Percentiles rank a stretch among this genome's conserved stretches.
phyloP scores from a whole-genome alignment of 768 basidiomycete genomes.

The Phaeotremella skinneri region DNA sequence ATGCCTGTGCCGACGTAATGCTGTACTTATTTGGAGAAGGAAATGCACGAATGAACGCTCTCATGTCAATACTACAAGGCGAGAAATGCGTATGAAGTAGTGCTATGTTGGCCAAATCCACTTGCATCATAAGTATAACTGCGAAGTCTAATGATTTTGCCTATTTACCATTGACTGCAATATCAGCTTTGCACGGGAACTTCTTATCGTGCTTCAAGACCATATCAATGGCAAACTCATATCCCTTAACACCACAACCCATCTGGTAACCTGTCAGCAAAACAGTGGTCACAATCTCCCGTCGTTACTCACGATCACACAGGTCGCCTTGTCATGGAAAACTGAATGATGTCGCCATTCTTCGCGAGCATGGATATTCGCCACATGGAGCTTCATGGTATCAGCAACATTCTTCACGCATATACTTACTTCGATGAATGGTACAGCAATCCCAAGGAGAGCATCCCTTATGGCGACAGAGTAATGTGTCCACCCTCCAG shows the following conservation, averaged over 20 bases:
- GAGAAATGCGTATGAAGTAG: no score
- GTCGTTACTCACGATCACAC: conserved; percentile 22
- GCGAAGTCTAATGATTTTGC: background rate
- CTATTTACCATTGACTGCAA: background rate
- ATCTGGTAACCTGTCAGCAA: conserved; percentile 8
- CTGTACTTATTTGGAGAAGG: no score
- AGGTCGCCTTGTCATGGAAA: conserved; percentile 37
- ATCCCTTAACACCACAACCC: conserved; percentile 25
- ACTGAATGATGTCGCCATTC: conserved; percentile 37
- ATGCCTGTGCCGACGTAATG: no score
- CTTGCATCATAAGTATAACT: no score
- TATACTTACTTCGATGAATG: conserved; percentile 35
- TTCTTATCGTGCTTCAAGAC: conserved; percentile 23
- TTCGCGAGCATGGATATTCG: conserved; percentile 38
- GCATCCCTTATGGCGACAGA: conserved; percentile 40
- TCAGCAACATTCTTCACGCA: background rate
- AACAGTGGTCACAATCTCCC: background rate
- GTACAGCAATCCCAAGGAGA: conserved; percentile 28
- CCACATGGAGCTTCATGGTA: conserved; percentile 23
- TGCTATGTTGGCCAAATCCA: no score
- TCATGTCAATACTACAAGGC: no score
- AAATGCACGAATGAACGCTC: no score
- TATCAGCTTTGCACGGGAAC: conserved; percentile 17
- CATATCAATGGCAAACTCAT: conserved; percentile 24
- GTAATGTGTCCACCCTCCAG: conserved; percentile 39